Evolutionary conservation across 2,329 filamentous ascomycete genomes (phyloP).

Genomic region (Fusarium duplospermum): DNA sequence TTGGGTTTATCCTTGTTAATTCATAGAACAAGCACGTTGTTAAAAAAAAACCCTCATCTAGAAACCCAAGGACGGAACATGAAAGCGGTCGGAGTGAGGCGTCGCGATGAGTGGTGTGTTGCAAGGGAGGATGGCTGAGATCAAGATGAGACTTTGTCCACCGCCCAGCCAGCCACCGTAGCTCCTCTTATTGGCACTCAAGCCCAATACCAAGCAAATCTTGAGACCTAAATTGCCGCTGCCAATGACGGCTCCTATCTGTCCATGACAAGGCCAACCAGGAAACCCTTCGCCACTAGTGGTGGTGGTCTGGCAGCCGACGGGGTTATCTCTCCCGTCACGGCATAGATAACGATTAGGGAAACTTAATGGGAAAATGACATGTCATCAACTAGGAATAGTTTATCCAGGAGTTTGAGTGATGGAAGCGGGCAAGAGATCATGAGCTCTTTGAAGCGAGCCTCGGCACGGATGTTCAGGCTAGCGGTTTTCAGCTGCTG

Average conservation of each 20-base stretch:
- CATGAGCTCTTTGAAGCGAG: conserved; percentile 12
- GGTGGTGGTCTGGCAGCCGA: background rate
- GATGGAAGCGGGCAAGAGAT: background rate
- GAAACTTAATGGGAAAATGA: background rate
- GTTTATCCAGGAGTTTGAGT: background rate
- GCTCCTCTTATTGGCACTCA: background rate
- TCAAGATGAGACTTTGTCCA: background rate
- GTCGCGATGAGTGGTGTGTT: background rate
- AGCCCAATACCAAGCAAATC: conserved; percentile 12
- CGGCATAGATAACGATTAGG: background rate
- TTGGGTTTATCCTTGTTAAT: background rate
- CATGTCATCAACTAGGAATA: background rate
- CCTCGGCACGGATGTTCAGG: conserved; percentile 22
- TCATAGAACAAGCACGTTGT: background rate
- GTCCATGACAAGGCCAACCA: conserved; percentile 24
- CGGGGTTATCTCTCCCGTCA: background rate
- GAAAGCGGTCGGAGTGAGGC: background rate
- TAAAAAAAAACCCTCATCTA: background rate
- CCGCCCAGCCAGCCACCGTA: background rate
- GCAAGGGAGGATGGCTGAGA: background rate
- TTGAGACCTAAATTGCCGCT: conserved; percentile 3
- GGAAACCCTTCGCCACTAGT: background rate
- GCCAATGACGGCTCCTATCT: conserved; percentile 9
- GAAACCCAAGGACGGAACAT: background rate
- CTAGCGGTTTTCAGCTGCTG: background rate